Conservation (phyloP, 345 rosid genomes). For the Cardiospermum halicacabum region DNA sequence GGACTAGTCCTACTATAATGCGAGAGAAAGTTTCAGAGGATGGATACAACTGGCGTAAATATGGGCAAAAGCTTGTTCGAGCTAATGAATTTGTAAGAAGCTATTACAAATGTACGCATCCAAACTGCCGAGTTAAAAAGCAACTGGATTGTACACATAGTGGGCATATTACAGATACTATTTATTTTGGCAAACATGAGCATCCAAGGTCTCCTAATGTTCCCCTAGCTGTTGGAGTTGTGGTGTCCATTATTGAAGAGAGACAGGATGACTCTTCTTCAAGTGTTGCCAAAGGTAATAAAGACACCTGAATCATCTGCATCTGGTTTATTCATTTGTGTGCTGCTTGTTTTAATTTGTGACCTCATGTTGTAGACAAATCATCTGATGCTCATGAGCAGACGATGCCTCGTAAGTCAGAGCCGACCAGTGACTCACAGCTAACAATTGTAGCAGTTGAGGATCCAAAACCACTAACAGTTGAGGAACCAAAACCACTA, state of each 20-base stretch:
- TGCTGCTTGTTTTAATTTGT: constrained; percentile 12
- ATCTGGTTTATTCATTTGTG: constrained; percentile 7
- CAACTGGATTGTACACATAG: constrained; percentile 71
- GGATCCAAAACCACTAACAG: constrained; percentile 36
- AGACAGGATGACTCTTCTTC: constrained; percentile 33
- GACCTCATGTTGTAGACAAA: constrained; percentile 37
- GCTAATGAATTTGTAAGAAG: constrained; percentile 91
- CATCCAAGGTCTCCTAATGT: constrained; percentile 60
- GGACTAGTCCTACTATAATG: constrained; percentile 38
- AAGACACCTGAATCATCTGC: constrained; percentile 6
- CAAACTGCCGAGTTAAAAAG: constrained; percentile 80
- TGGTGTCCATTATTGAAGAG: constrained; percentile 46
- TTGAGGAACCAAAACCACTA: constrained; percentile 35
- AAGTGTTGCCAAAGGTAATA: constrained; percentile 44
- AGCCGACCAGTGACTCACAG: constrained; percentile 32
- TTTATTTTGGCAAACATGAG: constrained; percentile 72
- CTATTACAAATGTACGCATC: constrained; percentile 83
- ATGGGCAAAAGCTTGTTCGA: constrained; percentile 89
- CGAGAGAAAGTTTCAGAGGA: constrained; percentile 80
- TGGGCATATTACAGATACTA: constrained; percentile 58
- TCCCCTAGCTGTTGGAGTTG: constrained; percentile 38
- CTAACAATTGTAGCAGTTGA: constrained; percentile 29
- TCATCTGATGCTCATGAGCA: constrained; percentile 36
- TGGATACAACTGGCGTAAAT: constrained; percentile 91
- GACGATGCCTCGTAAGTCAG: constrained; percentile 26